Conservation (phyloP, 2,329 filamentous ascomycete species). For the Amphichorda felina region DNA sequence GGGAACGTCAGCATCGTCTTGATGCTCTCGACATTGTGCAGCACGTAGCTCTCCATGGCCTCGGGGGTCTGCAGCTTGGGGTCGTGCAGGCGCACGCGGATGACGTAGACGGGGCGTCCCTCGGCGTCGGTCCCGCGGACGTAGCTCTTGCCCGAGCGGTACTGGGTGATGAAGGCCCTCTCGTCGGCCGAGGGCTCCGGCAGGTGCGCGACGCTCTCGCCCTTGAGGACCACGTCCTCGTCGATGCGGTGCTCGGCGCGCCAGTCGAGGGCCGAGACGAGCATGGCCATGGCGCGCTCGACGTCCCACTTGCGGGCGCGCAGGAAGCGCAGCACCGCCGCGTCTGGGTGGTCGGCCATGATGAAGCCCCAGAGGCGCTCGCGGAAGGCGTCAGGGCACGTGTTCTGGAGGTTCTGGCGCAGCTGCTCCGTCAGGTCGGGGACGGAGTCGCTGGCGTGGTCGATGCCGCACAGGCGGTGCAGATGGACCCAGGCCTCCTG, state of each 20-base stretch:
- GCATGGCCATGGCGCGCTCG: conserved; percentile 23
- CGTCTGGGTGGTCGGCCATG: conserved; percentile 23
- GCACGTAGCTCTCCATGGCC: conserved; percentile 22
- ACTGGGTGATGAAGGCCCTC: conserved; percentile 22
- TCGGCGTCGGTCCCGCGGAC: conserved; percentile 22
- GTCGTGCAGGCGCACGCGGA: conserved; percentile 20
- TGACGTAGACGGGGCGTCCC: conserved; percentile 21
- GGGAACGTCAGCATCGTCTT: conserved; percentile 12
- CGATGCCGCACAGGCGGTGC: conserved; percentile 9
- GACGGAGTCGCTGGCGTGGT: conserved; percentile 2
- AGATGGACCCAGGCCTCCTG: conserved; percentile 12
- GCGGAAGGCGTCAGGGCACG: not conserved
- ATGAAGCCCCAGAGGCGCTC: conserved; percentile 7
- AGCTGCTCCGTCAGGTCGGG: conserved; percentile 2
- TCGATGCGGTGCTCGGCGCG: conserved; percentile 19
- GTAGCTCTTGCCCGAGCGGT: conserved; percentile 24
- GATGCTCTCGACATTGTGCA: conserved; percentile 25
- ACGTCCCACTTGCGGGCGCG: conserved; percentile 28
- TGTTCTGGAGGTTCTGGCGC: conserved; percentile 14
- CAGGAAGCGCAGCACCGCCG: conserved; percentile 24
- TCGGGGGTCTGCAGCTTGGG: conserved; percentile 18
- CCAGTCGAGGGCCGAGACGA: conserved; percentile 24
- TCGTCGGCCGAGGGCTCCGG: conserved; percentile 10
- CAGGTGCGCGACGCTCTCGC: conserved; percentile 18
- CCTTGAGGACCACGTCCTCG: conserved; percentile 16